Evolutionary conservation across 2,329 filamentous ascomycete genomes (phyloP), one percentile per base, ranked within the genome.

Genomic region (Lithohypha guttulata): DNA sequence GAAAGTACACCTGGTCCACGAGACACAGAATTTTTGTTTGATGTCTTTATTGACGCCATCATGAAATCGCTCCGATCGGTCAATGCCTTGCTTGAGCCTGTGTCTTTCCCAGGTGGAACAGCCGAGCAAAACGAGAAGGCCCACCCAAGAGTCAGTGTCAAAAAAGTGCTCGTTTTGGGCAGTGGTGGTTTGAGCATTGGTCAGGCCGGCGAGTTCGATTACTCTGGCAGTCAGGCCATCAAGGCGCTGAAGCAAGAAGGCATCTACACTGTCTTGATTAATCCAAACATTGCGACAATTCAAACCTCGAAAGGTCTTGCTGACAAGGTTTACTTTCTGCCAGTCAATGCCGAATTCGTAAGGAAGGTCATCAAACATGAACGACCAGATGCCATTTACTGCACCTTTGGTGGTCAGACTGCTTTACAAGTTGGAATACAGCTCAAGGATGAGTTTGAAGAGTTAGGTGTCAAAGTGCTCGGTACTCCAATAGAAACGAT

Each of bases 321-420:
- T 10, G 91, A 98, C 63, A 96, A 96, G 70, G 91, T 98, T 36
- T 98, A 96, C 66, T 98, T 96, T 71, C 70, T 96, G 29, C 91
- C 91, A 1, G 91, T 98, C 58, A 96, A 87, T 45, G 83, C 89
- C 42, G 89, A 96, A 39, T 96, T 95, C 51, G 91, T 98, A 29
- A 84, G 89, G 58, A 96, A 96, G 66, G 87, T 98, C 58, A 96
- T 98, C 58, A 73, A 85, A 58, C 82, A 93, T 55, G 91, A 98
- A 67, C 78, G 81, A 20, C 91, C 91, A 0, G 91, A 98, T 66
- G 85, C 86, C 42, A 96, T 98, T 53, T 98, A 96, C 60, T 84
- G 87, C 52, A 96, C 91, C 2, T 98, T 98, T 51, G 91, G 91
- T 70, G 91, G 91, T 10, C 91, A 98, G 64, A 98, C 91, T 21